phyloP scores from a whole-genome alignment of 2,329 filamentous ascomycete species.

The Microdochium paspali region DNA sequence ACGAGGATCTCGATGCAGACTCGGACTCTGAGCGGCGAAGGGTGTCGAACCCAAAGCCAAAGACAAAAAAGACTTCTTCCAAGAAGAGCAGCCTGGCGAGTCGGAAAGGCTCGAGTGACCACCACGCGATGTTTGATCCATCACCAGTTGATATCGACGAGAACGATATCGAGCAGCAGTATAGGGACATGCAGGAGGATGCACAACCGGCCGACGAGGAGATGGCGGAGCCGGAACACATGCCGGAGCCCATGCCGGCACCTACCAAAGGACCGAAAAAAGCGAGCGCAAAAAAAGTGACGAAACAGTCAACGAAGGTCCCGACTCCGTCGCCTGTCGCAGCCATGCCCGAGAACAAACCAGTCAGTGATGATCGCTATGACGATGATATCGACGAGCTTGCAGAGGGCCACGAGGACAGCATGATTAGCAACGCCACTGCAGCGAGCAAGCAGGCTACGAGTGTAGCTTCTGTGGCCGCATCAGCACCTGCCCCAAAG shows the following conservation, averaged over 20 bases:
- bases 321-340: slow-evolving; percentile 11
- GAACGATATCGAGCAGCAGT: slow-evolving; percentile 38
- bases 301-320: slow-evolving; percentile 38
- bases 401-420: slow-evolving; percentile 26
- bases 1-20: slow-evolving; percentile 37
- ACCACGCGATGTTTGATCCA: slow-evolving; percentile 45
- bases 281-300: slow-evolving; percentile 34
- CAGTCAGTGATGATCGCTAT: slow-evolving; percentile 5
- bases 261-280: slow-evolving; percentile 50
- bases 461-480: slow-evolving; percentile 5
- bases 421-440: slow-evolving; percentile 30
- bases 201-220: slow-evolving; percentile 34
- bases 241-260: slow-evolving; percentile 28
- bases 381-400: not conserved
- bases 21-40: slow-evolving; percentile 34
- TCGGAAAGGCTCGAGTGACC: slow-evolving; percentile 18
- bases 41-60: slow-evolving; percentile 16
- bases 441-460: slow-evolving; percentile 25
- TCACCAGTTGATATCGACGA: slow-evolving; percentile 33
- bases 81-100: slow-evolving; percentile 15
- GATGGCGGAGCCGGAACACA: slow-evolving; percentile 1
- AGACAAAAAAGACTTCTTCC: slow-evolving; percentile 16
- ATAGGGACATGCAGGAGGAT: slow-evolving; percentile 31
- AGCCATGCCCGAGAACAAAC: slow-evolving; percentile 2
- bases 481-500: slow-evolving; percentile 9